These are phyloP conservation scores for Claviceps arundinis DNA, from an alignment of 2,329 filamentous ascomycete genomes.

Conservation along the genomic window DNA sequence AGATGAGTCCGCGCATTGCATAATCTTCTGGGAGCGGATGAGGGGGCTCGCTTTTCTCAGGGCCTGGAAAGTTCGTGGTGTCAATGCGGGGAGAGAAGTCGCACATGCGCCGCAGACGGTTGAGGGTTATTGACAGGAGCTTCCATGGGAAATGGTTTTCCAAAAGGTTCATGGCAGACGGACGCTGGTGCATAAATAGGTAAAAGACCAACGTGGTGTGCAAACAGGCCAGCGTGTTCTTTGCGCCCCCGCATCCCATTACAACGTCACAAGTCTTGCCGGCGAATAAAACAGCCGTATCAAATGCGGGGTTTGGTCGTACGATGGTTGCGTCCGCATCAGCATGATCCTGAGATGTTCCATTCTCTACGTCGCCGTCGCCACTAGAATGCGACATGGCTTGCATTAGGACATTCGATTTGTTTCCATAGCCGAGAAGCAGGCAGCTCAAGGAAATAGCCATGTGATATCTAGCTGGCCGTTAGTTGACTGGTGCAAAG, in stretches of 20 bases:
- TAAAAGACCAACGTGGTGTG: constrained; percentile 52
- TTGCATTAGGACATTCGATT: constrained; percentile 33
- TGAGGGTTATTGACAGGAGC: constrained; percentile 24
- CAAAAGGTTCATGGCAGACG: constrained; percentile 1
- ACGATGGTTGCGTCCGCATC: constrained; percentile 9
- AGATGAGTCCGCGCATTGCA: constrained; percentile 49
- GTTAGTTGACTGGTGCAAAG: not conserved
- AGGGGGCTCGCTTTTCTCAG: constrained; percentile 27
- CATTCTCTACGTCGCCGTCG: constrained; percentile 15
- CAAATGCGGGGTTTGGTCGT: constrained; percentile 16
- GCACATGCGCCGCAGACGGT: constrained; percentile 17
- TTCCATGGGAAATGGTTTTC: constrained; percentile 39
- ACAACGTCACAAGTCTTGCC: constrained; percentile 32
- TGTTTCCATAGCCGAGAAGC: constrained; percentile 21
- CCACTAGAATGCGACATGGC: constrained; percentile 18
- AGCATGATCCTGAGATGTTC: constrained; percentile 10
- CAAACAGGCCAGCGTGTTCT: constrained; percentile 47
- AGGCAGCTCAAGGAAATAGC: constrained; percentile 19
- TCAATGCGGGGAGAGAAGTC: constrained; percentile 24
- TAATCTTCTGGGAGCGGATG: constrained; percentile 58
- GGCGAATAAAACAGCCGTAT: constrained; percentile 26
- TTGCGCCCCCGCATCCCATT: constrained; percentile 39
- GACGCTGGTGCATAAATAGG: constrained; percentile 23
- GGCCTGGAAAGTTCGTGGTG: constrained; percentile 32
- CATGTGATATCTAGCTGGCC: constrained; percentile 18